Conservation (phyloP, 495 filamentous ascomycete species). For the Talaromyces stipitatus region DNA sequence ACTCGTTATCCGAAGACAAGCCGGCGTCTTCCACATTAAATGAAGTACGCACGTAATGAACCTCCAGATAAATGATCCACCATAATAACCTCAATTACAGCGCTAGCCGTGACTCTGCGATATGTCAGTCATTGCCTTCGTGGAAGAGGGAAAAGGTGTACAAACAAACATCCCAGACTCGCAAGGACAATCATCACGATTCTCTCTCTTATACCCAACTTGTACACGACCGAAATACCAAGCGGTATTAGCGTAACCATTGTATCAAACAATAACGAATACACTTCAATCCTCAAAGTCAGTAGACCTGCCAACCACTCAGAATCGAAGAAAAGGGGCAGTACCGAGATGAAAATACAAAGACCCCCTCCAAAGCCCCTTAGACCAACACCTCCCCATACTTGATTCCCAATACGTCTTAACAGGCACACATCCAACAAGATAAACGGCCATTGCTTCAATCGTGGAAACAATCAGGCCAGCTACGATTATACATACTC, state of each 20-base stretch:
- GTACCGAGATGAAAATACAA: conserved; percentile 1
- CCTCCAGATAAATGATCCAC: background rate
- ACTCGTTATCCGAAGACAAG: background rate
- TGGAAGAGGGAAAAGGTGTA: background rate
- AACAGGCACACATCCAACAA: background rate
- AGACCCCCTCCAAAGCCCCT: background rate
- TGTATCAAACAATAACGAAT: background rate
- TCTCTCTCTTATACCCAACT: background rate
- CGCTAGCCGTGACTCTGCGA: background rate
- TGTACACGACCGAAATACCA: background rate
- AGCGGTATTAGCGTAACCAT: background rate
- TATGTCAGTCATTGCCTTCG: background rate
- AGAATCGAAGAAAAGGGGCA: background rate
- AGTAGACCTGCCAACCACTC: too few relatives aligned
- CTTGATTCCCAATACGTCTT: background rate
- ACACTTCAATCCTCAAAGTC: background rate
- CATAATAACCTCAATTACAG: background rate
- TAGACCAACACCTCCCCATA: background rate
- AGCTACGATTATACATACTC: background rate
- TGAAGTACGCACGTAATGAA: background rate
- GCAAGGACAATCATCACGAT: background rate
- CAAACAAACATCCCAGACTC: background rate
- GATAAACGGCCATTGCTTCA: background rate
- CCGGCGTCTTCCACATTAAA: background rate
- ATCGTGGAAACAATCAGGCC: background rate